A percentile compares a stretch with the other conserved stretches of the same genome.
Conservation (phyloP, 1,284 basidiomycete species). For the Mycena citricolor region DNA sequence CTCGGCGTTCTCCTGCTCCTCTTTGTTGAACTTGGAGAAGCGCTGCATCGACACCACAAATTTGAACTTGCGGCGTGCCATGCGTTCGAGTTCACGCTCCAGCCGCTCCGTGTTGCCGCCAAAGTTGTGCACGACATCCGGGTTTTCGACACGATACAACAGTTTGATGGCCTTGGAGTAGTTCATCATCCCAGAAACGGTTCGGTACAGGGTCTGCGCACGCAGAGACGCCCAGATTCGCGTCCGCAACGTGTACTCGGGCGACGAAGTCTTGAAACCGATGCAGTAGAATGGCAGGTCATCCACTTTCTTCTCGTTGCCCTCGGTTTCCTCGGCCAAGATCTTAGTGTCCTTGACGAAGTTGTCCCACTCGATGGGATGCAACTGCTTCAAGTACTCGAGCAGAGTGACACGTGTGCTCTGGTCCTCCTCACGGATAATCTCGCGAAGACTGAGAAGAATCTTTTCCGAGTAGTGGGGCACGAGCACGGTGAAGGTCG, state of each 20-base stretch:
- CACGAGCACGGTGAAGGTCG: slow-evolving; percentile 93
- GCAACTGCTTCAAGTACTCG: slow-evolving; percentile 97
- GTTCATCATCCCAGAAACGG: slow-evolving; percentile 99
- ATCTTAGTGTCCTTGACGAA: slow-evolving; percentile 99
- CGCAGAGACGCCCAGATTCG: slow-evolving; percentile 99
- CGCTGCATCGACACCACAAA: slow-evolving; percentile 99
- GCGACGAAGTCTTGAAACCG: slow-evolving; percentile 98
- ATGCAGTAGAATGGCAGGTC: slow-evolving; percentile 99
- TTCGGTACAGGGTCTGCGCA: slow-evolving; percentile 97
- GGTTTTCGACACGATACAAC: slow-evolving; percentile 98
- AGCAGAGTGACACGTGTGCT: slow-evolving; percentile 93
- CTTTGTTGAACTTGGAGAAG: slow-evolving; percentile 99
- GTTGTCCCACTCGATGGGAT: slow-evolving; percentile 99
- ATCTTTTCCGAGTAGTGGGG: slow-evolving; percentile 99
- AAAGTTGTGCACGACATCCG: slow-evolving; percentile 96
- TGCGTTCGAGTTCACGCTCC: slow-evolving; percentile 94
- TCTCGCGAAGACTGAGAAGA: slow-evolving; percentile 88
- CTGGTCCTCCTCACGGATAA: slow-evolving; percentile 95
- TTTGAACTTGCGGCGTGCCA: slow-evolving; percentile 99
- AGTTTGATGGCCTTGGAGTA: slow-evolving; percentile 99
- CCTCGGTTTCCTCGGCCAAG: slow-evolving; percentile 87
- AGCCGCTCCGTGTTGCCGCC: slow-evolving; percentile 97
- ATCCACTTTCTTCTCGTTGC: slow-evolving; percentile 86
- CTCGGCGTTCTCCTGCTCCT: slow-evolving; percentile 98
- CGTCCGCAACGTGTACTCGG: slow-evolving; percentile 97